Evolutionary conservation across 2,329 filamentous ascomycete species (phyloP).

Genomic region (Epichloe sp.): DNA sequence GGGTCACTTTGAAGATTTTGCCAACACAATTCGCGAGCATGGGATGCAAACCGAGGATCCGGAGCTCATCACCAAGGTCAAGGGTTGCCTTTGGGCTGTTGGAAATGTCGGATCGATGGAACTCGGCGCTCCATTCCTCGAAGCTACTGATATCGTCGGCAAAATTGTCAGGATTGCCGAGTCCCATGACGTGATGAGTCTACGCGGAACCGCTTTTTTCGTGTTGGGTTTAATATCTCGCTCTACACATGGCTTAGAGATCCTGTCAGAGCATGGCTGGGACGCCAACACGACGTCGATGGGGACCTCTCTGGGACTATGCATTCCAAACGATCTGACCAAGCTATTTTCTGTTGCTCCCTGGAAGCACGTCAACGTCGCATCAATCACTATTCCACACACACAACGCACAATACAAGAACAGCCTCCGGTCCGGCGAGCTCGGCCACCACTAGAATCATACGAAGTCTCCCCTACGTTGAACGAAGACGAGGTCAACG

Average conservation of each 20-base stretch:
- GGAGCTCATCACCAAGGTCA: conserved; percentile 83
- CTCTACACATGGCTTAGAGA: conserved; percentile 83
- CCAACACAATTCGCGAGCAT: conserved; percentile 73
- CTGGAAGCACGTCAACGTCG: conserved; percentile 40
- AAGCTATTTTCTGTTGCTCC: conserved; percentile 62
- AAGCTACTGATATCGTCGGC: conserved; percentile 76
- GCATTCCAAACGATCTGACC: conserved; percentile 65
- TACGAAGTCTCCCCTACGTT: conserved; percentile 30
- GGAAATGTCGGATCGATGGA: conserved; percentile 99
- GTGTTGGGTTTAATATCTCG: conserved; percentile 86
- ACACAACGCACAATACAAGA: conserved; percentile 39
- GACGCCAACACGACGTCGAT: conserved; percentile 76
- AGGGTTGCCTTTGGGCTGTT: conserved; percentile 93
- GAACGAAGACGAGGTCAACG: conserved; percentile 51
- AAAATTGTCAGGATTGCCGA: conserved; percentile 84
- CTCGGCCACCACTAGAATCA: conserved; percentile 30
- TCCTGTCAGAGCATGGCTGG: conserved; percentile 82
- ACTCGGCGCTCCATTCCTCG: conserved; percentile 84
- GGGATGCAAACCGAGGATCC: conserved; percentile 73
- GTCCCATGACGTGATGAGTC: conserved; percentile 74
- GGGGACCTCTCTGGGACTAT: conserved; percentile 75
- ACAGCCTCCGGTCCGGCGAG: conserved; percentile 28
- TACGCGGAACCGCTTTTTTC: conserved; percentile 87
- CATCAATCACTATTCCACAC: conserved; percentile 32
- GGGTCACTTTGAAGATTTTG: conserved; percentile 92